Evolutionary conservation across 2,329 filamentous ascomycete genomes (phyloP), one percentile per base, ranked within the genome.

Genomic region (Blastomyces emzantsi): DNA sequence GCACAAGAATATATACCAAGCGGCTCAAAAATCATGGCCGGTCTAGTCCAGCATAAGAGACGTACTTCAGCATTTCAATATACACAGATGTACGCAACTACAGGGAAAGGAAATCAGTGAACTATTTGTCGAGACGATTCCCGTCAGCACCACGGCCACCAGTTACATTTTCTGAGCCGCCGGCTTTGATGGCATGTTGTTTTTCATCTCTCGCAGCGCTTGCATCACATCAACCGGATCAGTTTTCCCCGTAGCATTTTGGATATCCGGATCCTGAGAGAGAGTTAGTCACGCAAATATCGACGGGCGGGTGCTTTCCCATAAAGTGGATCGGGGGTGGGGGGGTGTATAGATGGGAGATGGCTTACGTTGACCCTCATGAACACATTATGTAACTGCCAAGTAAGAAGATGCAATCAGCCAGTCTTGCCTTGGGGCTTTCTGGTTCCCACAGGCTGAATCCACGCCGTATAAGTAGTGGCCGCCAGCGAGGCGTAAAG

Each of bases 381-480:
- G 72, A 99, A 99, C 1, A 96, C 90, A 72, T 99, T 99, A 76
- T 97, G 92, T 78, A 90, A 80, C 90, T 93, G 52, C 13, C 7
- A 9, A 67, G 19, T 62, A 61, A 62, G 19, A 17, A 61, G 11
- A 45, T 15, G 36, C 47, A 33, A 36, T 52, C 61, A 22, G n/a
- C 15, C 58, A 70, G 65, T 25, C 28, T 22, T 28, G 2, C 22
- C 49, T 30, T 3, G 11, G 49, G 13, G 39, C 57, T 57, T 56
- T 65, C 65, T 39, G 66, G 63, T 59, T 25, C 8, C 15, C 7
- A 36, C 17, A 43, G 11, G 11, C 30, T 13, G 33, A 60, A 33
- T 7, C 33, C 6, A 36, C 33, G 33, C 33, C 33, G 33, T 25
- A 54, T 5, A n/a, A 5, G 33, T 9, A 2, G 51, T 45, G 15